Base-by-base conservation (phyloP, 106 monocot genomes). In the Iris macrosiphon region DNA sequence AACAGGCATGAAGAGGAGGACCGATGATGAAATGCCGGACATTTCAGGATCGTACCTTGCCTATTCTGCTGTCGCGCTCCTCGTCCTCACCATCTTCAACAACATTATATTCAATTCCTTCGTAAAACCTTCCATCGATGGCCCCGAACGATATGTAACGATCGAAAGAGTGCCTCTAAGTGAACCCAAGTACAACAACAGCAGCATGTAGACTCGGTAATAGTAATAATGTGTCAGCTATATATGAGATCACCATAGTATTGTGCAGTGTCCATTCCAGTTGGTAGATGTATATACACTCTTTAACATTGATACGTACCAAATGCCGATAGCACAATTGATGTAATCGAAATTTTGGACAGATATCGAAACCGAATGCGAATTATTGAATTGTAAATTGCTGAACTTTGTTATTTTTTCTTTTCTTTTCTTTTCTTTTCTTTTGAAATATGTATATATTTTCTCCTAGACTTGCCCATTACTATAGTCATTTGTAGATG, bases 41-140 rank as follows among this genome's bases (percentile, higher is more conserved):
- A 55, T 89, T 7, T 83, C 84, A 38, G 63, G 49, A 33, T 74
- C 84, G 7, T 84, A 63, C 34, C 46, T 84, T 30, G 55, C 70
- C 13, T 80, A 74, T 57, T 41, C 76, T 31, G 73, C 76, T 7
- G 59, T 72, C 42, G 76, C 75, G 1, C 72, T 89, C 14, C 45
- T 89, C 3, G 6, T 76, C 10, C 63, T 89, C 47, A 89, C 89
- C 0, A 59, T 89, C n/a, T 40, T 89, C 33, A 80, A 76, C 71
- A 89, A 84, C 54, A 46, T 80, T 20, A 17, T 89, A 9, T 89
- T 89, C 69, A 73, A 62, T 63, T 6, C 60, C 10, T 50, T 74
- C 66, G 64, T 89, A 23, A 83, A 77, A 57, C 89, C 89, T 28
- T 65, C 69, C 13, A 54, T 89, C 0, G 84, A 89, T 71, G 83